These are phyloP conservation scores for Chlamydomonas sp. DNA, from an alignment of 139 green algal species.

Conservation along the genomic window DNA sequence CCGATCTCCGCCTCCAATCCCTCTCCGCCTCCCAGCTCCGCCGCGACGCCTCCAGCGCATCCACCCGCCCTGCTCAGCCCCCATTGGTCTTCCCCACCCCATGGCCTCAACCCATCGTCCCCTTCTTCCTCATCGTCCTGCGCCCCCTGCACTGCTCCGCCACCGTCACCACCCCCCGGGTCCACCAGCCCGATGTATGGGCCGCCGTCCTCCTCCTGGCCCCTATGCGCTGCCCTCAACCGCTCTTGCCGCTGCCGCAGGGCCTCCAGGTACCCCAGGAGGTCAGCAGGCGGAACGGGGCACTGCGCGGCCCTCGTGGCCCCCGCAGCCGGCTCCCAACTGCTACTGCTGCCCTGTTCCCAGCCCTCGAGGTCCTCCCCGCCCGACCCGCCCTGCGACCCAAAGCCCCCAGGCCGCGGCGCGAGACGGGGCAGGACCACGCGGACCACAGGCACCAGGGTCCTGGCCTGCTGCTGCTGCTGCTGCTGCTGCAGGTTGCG, in stretches of 20 bases:
- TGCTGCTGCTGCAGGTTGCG: background rate
- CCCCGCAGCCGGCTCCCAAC: background rate
- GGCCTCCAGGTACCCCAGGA: background rate
- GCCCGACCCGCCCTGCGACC: background rate
- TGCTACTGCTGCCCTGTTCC: background rate
- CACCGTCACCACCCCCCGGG: too few relatives aligned
- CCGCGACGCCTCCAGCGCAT: too few relatives aligned
- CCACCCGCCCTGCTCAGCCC: too few relatives aligned
- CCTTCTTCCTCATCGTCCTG: too few relatives aligned
- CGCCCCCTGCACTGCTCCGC: too few relatives aligned
- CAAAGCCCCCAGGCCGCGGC: background rate
- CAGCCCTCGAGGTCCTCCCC: background rate
- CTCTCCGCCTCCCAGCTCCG: too few relatives aligned
- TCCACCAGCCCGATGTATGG: too few relatives aligned
- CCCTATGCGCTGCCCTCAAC: background rate
- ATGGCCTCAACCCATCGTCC: too few relatives aligned
- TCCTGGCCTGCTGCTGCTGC: background rate
- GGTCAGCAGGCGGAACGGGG: too few relatives aligned
- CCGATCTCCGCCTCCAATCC: too few relatives aligned
- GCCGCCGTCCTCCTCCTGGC: too few relatives aligned
- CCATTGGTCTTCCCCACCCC: too few relatives aligned
- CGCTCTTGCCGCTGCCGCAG: background rate
- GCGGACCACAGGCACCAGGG: background rate
- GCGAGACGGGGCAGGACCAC: constrained; percentile 29
- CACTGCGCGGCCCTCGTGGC: background rate